Evolutionary conservation across 345 rosid genomes (phyloP), one percentile per base, ranked within the genome.

Genomic region (Euclidium syriacum): DNA sequence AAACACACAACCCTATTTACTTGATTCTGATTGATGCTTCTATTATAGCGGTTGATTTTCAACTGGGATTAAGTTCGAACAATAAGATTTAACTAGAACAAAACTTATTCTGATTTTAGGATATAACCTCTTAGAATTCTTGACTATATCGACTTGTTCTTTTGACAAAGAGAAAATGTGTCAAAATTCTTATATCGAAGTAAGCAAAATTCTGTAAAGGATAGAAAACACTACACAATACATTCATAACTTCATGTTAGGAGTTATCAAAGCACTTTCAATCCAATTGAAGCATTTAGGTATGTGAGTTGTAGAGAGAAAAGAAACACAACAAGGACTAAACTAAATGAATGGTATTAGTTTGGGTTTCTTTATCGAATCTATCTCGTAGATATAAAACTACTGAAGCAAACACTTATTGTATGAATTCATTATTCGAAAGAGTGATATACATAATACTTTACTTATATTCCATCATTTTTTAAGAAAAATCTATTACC

Each of bases 1-100:
- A 70, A 53, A 36, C 20, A 53, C 57, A 26, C 7, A 11, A 36
- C 18, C 0, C 43, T 70, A 30, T 61, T 69, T 53, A 15, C 34
- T 25, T 69, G 32, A 27, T 27, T 27, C 32, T 7, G 7, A 27
- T n/a, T n/a, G 67, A 59, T 68, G 32, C 73, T 60, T 48, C 61
- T n/a, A 12, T 9, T 10, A 7, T 40, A 20, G 33, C 25, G 2
- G 2, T 26, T 26, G 12, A 19, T 49, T 48, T 58, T 39, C 14
- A 17, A 22, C 20, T 46, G 10, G 23, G 22, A 48, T 47, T 32
- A 20, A n/a, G 15, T 20, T 10, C n/a, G 9, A 27, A 58, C 7
- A 8, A 43, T 6, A 25, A 15, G 38, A 40, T 18, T 41, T 4
- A 4, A 18, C 8, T 58, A 27, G 14, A 27, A 29, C 18, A 11